phyloP scores from a whole-genome alignment of 2,329 filamentous ascomycete genomes.

The Metarhizium humberi region DNA sequence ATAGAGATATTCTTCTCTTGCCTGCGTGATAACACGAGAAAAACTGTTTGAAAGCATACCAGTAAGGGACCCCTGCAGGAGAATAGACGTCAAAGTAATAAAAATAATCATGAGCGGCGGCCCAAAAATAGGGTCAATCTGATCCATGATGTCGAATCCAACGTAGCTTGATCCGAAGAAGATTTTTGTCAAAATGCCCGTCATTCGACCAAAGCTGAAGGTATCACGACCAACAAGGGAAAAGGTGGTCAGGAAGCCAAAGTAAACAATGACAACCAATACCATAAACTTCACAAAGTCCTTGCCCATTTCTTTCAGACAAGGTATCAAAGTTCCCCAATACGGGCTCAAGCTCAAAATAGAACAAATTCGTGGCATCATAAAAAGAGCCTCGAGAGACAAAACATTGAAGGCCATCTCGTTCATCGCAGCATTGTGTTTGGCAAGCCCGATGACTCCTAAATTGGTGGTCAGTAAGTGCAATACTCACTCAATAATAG shows the following conservation, averaged over 20 bases:
- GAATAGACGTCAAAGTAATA: slow-evolving; percentile 66
- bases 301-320: slow-evolving; percentile 88
- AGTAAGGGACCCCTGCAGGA: slow-evolving; percentile 70
- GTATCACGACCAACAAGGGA: slow-evolving; percentile 64
- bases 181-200: slow-evolving; percentile 68
- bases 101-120: slow-evolving; percentile 62
- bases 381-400: slow-evolving; percentile 77
- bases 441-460: slow-evolving; percentile 30
- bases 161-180: slow-evolving; percentile 71
- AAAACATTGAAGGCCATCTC: slow-evolving; percentile 84
- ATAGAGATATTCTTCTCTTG: slow-evolving; percentile 69
- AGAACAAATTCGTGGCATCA: slow-evolving; percentile 82
- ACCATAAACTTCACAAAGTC: slow-evolving; percentile 83
- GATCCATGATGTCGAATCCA: slow-evolving; percentile 59
- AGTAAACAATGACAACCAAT: slow-evolving; percentile 70
- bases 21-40: slow-evolving; percentile 52
- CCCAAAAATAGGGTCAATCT: slow-evolving; percentile 49
- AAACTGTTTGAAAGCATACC: slow-evolving; percentile 72
- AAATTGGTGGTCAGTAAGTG: slow-evolving; percentile 4
- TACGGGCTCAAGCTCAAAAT: slow-evolving; percentile 81
- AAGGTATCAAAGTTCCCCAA: slow-evolving; percentile 83
- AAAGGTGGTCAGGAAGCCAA: slow-evolving; percentile 85
- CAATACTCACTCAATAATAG: background rate
- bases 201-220: slow-evolving; percentile 59
- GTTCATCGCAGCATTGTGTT: slow-evolving; percentile 51